Evolutionary conservation across 108 stramenopile species (phyloP), one percentile per base, ranked within the genome.

Genomic region (Craspedostauros australis): DNA sequence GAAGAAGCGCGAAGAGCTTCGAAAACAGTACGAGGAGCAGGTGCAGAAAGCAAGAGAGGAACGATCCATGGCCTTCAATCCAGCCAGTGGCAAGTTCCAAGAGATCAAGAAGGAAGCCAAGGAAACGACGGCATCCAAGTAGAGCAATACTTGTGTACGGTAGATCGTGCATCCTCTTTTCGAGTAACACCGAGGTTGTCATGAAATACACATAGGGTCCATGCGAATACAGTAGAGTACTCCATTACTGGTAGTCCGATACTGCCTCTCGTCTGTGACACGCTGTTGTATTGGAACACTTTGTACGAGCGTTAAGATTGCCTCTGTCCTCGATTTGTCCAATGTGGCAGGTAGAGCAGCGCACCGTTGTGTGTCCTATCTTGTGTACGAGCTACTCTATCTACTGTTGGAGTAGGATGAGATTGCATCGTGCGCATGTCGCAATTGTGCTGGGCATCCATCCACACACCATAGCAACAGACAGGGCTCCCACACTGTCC

Each of bases 31-130:
- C 54, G 61, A 72, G 46, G 71, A 83, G 28, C 82, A 86, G 66
- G 64, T 80, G 15, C 44, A 59, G 50, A 58, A 66, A 31, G 90
- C 90, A 19, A 64, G 84, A 39, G 66, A 80, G 42, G 68, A 76
- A 9, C 73, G 89, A 31, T 62, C 79, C 11, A 82, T 87, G 51
- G 56, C 60, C 5, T 85, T 91, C 59, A 87, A 91, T 64, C 71
- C 79, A 28, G 44, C 54, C 18, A 84, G 77, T 21, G 79, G 81
- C 24, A 84, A 86, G 49, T 60, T 91, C 36, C 77, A 91, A 62
- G 61, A 55, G 29, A 15, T 64, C 4, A 31, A 64, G 36, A 61
- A 50, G 38, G 40, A 55, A 3, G n/a, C n/a, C n/a, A n/a, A n/a
- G n/a, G n/a, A n/a, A n/a, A n/a, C n/a, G n/a, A n/a, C n/a, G n/a